A percentile compares a stretch with the other conserved stretches of the same genome.
phyloP scores from a whole-genome alignment of 1,139 yeast genomes.

The Yamadazyma epiphylla region DNA sequence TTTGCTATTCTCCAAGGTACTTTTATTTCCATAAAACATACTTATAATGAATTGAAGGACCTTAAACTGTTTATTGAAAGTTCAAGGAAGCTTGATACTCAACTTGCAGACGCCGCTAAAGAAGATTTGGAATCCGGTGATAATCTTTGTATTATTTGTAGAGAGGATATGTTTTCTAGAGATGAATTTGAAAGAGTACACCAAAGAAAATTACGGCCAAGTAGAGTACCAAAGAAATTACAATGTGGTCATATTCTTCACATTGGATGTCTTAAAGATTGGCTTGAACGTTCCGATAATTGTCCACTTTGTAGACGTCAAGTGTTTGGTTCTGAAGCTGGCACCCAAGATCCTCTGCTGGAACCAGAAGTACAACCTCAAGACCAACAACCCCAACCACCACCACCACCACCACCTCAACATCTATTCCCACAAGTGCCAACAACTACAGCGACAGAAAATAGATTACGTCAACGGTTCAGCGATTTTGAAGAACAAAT shows the following conservation, averaged over 20 bases:
- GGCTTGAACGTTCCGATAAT: conserved; percentile 88
- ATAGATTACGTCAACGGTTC: not conserved
- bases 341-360: conserved; percentile 3
- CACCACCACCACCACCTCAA: conserved; percentile 1
- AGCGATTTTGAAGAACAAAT: not conserved
- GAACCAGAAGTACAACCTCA: conserved; percentile 4
- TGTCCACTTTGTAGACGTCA: conserved; percentile 89
- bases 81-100: conserved; percentile 60
- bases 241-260: conserved; percentile 87
- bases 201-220: conserved; percentile 23
- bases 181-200: conserved; percentile 25
- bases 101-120: conserved; percentile 55
- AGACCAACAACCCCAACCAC: conserved; percentile 1
- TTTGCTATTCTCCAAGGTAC: conserved; percentile 67
- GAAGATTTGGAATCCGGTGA: conserved; percentile 60
- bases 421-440: not conserved
- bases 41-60: conserved; percentile 49
- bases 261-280: conserved; percentile 83
- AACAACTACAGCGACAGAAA: too few relatives aligned
- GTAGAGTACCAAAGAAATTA: conserved; percentile 69
- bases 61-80: conserved; percentile 57
- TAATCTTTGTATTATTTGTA: conserved; percentile 74
- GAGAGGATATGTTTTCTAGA: conserved; percentile 67
- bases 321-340: conserved; percentile 36
- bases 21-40: conserved; percentile 47